Conservation (phyloP, 805 yeast genomes). For the Pichia manshurica region DNA sequence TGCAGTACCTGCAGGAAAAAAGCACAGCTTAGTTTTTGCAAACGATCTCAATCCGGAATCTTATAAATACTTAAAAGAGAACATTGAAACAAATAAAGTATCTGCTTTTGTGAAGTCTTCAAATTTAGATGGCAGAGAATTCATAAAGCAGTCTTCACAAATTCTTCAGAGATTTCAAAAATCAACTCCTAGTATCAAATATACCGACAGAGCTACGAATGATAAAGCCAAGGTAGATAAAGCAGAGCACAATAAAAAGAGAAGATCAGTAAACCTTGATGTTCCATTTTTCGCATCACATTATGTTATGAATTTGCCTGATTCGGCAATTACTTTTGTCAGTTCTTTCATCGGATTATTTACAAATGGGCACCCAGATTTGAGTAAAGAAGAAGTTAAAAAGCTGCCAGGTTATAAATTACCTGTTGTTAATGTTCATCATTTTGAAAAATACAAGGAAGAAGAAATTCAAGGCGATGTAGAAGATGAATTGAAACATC, state of each 20-base stretch:
- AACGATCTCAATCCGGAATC: slow-evolving; percentile 92
- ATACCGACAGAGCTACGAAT: slow-evolving; percentile 21
- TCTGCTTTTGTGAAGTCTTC: slow-evolving; percentile 50
- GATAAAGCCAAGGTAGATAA: slow-evolving; percentile 9
- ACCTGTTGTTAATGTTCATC: slow-evolving; percentile 82
- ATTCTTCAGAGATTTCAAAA: slow-evolving; percentile 44
- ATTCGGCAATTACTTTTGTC: slow-evolving; percentile 78
- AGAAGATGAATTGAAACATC: slow-evolving; percentile 56
- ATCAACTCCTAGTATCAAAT: slow-evolving; percentile 34
- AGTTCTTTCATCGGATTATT: slow-evolving; percentile 75
- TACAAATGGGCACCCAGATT: slow-evolving; percentile 32
- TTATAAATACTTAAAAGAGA: slow-evolving; percentile 59
- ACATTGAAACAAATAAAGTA: slow-evolving; percentile 61
- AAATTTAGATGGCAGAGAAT: slow-evolving; percentile 78
- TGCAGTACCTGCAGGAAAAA: slow-evolving; percentile 92
- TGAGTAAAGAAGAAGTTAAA: slow-evolving; percentile 32
- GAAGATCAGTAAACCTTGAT: slow-evolving; percentile 20
- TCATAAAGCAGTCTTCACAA: slow-evolving; percentile 57
- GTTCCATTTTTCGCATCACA: slow-evolving; percentile 59
- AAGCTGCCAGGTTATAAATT: slow-evolving; percentile 44
- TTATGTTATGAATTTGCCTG: slow-evolving; percentile 95
- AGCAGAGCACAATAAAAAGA: slow-evolving; percentile 23
- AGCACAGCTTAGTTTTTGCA: slow-evolving; percentile 73
- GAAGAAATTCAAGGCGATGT: slow-evolving; percentile 62
- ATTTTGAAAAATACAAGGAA: slow-evolving; percentile 84